Base-by-base conservation (phyloP, 176 grass and related monocot genomes). In the Secale cereale region DNA sequence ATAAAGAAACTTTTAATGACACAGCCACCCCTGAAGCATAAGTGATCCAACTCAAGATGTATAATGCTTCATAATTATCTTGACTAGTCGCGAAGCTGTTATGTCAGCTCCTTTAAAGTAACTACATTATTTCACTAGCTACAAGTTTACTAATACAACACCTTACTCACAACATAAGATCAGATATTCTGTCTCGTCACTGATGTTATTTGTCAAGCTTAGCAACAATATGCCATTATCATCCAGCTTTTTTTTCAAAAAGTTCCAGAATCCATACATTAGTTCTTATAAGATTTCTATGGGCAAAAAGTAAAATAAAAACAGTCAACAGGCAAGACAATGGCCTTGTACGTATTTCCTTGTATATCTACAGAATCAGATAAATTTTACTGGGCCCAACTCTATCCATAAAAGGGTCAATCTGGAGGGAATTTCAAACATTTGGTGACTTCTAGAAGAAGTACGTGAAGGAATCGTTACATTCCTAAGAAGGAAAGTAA, bases 371-470 rank as follows among this genome's bases (percentile, higher is more conserved):
- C 39, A 28, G 59, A 60, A 79, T 62, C 3, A 31, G 17, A 78
- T 59, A 41, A 22, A 69, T 4, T 57, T 46, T 69, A 29, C 17
- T 68, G 74, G 62, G 43, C 41, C 39, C 7, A 85, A 70, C n/a
- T 19, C n/a, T 67, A 68, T 68, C 5, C 15, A 57, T 66, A 37
- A 48, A 67, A 77, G 31, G 37, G 45, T 19, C 65, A 23, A 27
- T 68, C 43, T 52, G 20, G 9, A 32, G 43, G 41, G 30, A 8
- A 39, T 48, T 56, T 28, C 23, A 79, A 11, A 62, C 74, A 68
- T n/a, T 74, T 74, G 10, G 26, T 15, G 52, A 83, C 66, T 37
- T 82, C 8, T 72, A 60, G n/a, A 82, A 82, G 66, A 79, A 31
- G 35, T 43, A 82, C 7, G 20, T 79, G 31, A 74, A 78, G 41